phyloP scores from a whole-genome alignment of 1,139 yeast genomes.

The Magnusiomyces suaveolens region DNA sequence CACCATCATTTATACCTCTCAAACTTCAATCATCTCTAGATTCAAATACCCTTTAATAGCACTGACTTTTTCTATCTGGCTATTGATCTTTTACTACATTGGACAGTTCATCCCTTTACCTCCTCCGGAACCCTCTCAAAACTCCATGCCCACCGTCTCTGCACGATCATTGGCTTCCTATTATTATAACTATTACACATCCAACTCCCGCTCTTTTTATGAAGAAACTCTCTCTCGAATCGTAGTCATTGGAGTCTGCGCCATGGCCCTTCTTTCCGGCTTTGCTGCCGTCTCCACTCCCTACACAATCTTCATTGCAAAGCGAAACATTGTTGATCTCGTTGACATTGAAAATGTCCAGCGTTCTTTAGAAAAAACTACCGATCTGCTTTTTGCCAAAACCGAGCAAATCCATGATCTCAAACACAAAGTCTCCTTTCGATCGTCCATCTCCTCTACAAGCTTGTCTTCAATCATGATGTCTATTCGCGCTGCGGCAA shows the following conservation, averaged over 20 bases:
- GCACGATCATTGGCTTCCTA: constrained; percentile 12
- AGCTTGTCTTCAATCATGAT: constrained; percentile 25
- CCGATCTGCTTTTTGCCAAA: constrained; percentile 28
- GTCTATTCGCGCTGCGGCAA: constrained; percentile 18
- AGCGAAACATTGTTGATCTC: constrained; percentile 25
- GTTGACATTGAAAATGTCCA: constrained; percentile 30
- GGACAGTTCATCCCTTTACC: constrained; percentile 31
- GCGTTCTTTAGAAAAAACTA: constrained; percentile 31
- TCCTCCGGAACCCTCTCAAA: constrained; percentile 12
- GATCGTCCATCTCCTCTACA: constrained; percentile 19
- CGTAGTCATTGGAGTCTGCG: constrained; percentile 60
- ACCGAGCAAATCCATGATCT: not conserved
- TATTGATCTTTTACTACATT: constrained; percentile 26
- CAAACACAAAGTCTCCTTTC: not conserved
- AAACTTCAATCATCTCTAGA: constrained; percentile 5
- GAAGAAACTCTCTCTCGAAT: constrained; percentile 44
- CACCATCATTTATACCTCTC: constrained; percentile 12
- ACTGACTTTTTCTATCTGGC: constrained; percentile 24
- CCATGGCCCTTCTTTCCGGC: constrained; percentile 64
- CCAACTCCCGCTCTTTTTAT: constrained; percentile 25
- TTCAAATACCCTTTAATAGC: constrained; percentile 16
- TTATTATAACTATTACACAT: constrained; percentile 15
- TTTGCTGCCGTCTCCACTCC: constrained; percentile 69
- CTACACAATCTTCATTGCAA: constrained; percentile 34
- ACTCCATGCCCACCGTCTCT: constrained; percentile 1